Percentiles rank a stretch among this genome's conserved stretches.
Evolutionary conservation across 495 filamentous ascomycete species (phyloP).

Genomic region (Aspergillus asperescens): DNA sequence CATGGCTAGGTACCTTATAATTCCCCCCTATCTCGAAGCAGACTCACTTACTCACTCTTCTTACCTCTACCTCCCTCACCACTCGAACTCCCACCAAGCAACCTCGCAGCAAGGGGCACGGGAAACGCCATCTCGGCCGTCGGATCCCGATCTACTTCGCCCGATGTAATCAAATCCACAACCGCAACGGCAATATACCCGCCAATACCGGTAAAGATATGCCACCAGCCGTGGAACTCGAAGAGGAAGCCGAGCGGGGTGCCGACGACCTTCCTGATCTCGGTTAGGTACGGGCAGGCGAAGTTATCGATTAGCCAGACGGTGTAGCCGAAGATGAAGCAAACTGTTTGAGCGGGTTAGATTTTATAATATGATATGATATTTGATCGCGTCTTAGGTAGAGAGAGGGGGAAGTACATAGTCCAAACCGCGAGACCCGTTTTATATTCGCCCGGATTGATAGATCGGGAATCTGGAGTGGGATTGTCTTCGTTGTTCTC

Average conservation of each 20-base stretch:
- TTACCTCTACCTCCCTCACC: neutral
- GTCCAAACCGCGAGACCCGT: conserved; percentile 19
- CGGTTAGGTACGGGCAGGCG: conserved; percentile 17
- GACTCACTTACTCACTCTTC: neutral
- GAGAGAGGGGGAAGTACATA: conserved; percentile 16
- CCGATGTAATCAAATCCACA: conserved; percentile 27
- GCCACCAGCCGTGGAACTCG: conserved; percentile 36
- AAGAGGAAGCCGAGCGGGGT: conserved; percentile 27
- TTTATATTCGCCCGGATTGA: conserved; percentile 15
- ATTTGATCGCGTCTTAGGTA: too few relatives aligned
- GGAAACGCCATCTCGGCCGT: conserved; percentile 7
- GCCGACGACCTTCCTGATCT: conserved; percentile 17
- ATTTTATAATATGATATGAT: too few relatives aligned
- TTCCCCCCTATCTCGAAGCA: too few relatives aligned
- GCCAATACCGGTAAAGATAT: conserved; percentile 31
- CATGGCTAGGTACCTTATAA: too few relatives aligned
- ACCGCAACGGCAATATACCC: conserved; percentile 28
- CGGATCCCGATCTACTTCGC: conserved; percentile 21
- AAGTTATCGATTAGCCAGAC: conserved; percentile 30
- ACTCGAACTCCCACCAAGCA: neutral
- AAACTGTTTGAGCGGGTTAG: too few relatives aligned
- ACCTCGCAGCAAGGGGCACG: neutral
- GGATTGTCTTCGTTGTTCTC: conserved; percentile 21
- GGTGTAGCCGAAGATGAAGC: conserved; percentile 26
- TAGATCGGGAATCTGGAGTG: conserved; percentile 16